Conservation (phyloP, 352 stramenopile genomes). For the Phytopythium aichiense region DNA sequence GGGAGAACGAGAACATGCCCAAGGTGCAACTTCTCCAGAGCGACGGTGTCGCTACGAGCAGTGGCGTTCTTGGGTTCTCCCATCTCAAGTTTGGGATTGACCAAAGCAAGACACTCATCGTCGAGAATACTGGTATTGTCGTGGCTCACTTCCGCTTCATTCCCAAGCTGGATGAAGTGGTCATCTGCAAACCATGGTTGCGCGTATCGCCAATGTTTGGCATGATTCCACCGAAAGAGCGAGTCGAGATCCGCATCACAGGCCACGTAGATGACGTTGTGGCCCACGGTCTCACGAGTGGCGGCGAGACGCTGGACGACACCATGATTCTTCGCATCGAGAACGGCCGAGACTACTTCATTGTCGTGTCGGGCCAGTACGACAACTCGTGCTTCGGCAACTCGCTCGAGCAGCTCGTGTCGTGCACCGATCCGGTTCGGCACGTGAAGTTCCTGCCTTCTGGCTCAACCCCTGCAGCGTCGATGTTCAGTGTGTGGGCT, state of each 20-base stretch:
- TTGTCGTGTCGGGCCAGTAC: constrained; percentile 92
- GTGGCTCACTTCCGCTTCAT: constrained; percentile 95
- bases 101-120: constrained; percentile 53
- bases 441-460: constrained; percentile 26
- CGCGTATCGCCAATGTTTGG: constrained; percentile 85
- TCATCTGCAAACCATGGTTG: constrained; percentile 93
- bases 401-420: constrained; percentile 93
- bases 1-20: constrained; percentile 95
- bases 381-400: constrained; percentile 94
- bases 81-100: constrained; percentile 62
- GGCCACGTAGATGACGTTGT: constrained; percentile 88
- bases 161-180: constrained; percentile 80
- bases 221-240: constrained; percentile 82
- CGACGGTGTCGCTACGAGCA: constrained; percentile 35
- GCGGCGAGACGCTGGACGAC: constrained; percentile 92
- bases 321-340: constrained; percentile 96
- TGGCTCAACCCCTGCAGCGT: constrained; percentile 15
- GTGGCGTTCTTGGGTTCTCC: constrained; percentile 56
- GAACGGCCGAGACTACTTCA: constrained; percentile 95
- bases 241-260: constrained; percentile 88
- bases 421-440: constrained; percentile 86
- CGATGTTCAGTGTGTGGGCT: constrained; percentile 42
- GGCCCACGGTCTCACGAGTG: constrained; percentile 87
- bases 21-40: constrained; percentile 83
- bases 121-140: constrained; percentile 92